Evolutionary conservation across 2,329 filamentous ascomycete genomes (phyloP).

Genomic region (Cordyceps tenuipes): DNA sequence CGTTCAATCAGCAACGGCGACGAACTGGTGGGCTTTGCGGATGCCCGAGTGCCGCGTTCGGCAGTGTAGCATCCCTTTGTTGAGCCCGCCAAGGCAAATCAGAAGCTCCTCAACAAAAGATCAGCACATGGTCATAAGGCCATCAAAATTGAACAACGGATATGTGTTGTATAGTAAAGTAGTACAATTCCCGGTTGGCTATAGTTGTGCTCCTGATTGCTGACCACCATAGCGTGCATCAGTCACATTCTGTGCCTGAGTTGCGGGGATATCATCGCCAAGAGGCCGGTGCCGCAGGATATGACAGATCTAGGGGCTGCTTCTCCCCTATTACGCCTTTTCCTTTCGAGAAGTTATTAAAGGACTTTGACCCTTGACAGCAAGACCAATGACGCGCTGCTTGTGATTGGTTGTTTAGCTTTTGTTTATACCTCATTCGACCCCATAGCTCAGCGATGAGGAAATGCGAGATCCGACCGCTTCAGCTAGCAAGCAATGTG

Average conservation of each 20-base stretch:
- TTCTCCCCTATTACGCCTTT: neutral
- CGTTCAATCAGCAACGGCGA: neutral
- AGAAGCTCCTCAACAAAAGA: neutral
- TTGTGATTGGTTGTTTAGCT: neutral
- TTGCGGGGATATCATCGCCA: neutral
- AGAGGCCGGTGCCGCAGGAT: neutral
- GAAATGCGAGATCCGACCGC: constrained; percentile 2
- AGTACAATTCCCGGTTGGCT: too few species aligned
- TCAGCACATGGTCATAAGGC: neutral
- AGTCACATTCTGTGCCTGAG: neutral
- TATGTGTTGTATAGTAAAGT: too few species aligned
- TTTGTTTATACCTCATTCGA: neutral
- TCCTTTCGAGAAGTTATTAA: neutral
- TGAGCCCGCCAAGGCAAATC: neutral
- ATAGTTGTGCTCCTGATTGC: neutral
- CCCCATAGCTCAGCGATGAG: neutral
- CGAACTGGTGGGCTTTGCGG: neutral
- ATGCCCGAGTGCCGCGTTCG: neutral
- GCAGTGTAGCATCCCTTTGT: neutral
- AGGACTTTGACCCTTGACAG: too few species aligned
- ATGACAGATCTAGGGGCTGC: neutral
- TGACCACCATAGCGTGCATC: too few species aligned
- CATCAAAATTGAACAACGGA: too few species aligned
- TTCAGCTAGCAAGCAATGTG: neutral
- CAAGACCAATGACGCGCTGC: too few species aligned